phyloP scores from a whole-genome alignment of 2,329 filamentous ascomycete genomes.

The Phialophora verrucosa region DNA sequence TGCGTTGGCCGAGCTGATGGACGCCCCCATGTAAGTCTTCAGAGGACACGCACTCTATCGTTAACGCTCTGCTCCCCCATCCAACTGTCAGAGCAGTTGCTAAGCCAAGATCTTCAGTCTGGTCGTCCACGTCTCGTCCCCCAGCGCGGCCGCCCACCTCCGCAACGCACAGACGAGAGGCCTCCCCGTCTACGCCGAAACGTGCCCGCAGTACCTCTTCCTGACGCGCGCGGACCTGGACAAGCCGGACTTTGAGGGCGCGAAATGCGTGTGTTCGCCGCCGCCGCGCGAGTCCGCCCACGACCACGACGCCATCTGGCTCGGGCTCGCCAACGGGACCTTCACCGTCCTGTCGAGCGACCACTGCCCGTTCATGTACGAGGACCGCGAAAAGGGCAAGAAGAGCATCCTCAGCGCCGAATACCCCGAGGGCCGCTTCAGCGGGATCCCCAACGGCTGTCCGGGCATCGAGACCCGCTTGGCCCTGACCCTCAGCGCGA shows the following conservation, averaged over 20 bases:
- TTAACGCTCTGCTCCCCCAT: neutral
- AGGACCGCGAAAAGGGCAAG: slow-evolving; percentile 56
- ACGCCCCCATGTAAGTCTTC: slow-evolving; percentile 52
- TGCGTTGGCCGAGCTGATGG: slow-evolving; percentile 55
- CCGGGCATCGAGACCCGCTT: slow-evolving; percentile 65
- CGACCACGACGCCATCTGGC: slow-evolving; percentile 61
- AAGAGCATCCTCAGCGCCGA: slow-evolving; percentile 55
- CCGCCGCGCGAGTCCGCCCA: slow-evolving; percentile 55
- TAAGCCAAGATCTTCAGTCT: slow-evolving; percentile 40
- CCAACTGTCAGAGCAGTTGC: neutral
- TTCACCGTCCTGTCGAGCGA: slow-evolving; percentile 61
- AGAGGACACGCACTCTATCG: neutral
- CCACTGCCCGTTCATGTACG: slow-evolving; percentile 58
- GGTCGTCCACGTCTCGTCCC: slow-evolving; percentile 60
- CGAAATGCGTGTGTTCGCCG: slow-evolving; percentile 62
- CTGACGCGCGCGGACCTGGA: slow-evolving; percentile 57
- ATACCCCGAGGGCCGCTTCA: slow-evolving; percentile 56
- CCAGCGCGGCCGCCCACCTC: slow-evolving; percentile 56
- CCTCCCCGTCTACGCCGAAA: slow-evolving; percentile 62
- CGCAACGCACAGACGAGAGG: slow-evolving; percentile 57
- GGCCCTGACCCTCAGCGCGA: slow-evolving; percentile 52
- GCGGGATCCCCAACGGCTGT: slow-evolving; percentile 64
- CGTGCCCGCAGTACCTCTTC: slow-evolving; percentile 65
- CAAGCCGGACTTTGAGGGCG: slow-evolving; percentile 51
- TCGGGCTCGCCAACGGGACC: slow-evolving; percentile 59